phyloP scores from a whole-genome alignment of 1,284 basidiomycete genomes.

The Cerioporus squamosus region DNA sequence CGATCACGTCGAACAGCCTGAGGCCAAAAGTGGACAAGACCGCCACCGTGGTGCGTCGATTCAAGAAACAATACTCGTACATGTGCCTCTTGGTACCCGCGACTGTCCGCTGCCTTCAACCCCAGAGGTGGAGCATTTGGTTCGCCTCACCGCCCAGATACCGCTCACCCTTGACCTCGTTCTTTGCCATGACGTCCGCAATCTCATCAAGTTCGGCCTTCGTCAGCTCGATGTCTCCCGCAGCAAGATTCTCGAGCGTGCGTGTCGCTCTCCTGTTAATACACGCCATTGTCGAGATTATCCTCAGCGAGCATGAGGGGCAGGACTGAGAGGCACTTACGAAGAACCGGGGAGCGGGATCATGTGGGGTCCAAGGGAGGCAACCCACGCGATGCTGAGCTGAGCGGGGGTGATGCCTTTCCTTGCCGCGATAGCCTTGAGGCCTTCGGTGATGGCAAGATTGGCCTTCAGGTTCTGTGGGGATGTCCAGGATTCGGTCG shows the following conservation, averaged over 20 bases:
- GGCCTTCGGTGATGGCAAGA: slow-evolving; percentile 51
- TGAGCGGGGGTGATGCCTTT: slow-evolving; percentile 59
- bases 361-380: slow-evolving; percentile 47
- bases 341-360: slow-evolving; percentile 57
- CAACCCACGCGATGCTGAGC: slow-evolving; percentile 65
- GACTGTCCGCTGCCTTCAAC: slow-evolving; percentile 20
- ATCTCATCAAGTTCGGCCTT: slow-evolving; percentile 43
- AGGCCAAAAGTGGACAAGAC: too few relatives aligned
- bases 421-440: slow-evolving; percentile 48
- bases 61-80: too few relatives aligned
- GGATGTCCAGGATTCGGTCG: not conserved
- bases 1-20: too few relatives aligned
- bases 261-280: slow-evolving; percentile 36
- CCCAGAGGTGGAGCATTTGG: slow-evolving; percentile 25
- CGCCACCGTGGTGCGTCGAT: too few relatives aligned
- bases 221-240: slow-evolving; percentile 46
- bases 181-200: slow-evolving; percentile 24
- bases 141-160: slow-evolving; percentile 19
- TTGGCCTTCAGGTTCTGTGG: slow-evolving; percentile 55
- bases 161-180: slow-evolving; percentile 33
- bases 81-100: too few relatives aligned
- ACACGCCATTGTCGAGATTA: too few relatives aligned
- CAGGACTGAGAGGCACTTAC: not conserved
- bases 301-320: too few relatives aligned
- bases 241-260: slow-evolving; percentile 49